phyloP scores from a whole-genome alignment of 257 asterid genomes.

The Nicotiana tabacum region DNA sequence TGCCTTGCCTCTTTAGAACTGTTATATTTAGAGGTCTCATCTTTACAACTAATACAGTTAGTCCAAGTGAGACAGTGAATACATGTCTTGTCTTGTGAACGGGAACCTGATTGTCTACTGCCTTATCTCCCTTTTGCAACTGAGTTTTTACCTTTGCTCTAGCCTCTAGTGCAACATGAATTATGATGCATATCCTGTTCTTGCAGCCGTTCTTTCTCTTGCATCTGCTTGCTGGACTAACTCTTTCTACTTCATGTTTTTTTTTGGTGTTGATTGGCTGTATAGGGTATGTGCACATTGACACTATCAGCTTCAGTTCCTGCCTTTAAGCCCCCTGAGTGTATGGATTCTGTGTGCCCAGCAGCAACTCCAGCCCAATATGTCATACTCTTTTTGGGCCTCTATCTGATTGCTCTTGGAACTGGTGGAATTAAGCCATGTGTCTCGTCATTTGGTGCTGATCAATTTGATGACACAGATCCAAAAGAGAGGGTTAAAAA shows the following conservation, averaged over 20 bases:
- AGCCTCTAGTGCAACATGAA: neutral
- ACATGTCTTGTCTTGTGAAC: neutral
- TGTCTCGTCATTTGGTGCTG: slow-evolving; percentile 94
- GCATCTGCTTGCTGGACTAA: neutral
- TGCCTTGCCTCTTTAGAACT: neutral
- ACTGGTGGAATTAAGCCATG: slow-evolving; percentile 98
- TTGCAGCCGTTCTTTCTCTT: neutral
- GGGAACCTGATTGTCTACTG: neutral
- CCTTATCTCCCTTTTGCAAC: slow-evolving; percentile 3
- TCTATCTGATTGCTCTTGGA: slow-evolving; percentile 86
- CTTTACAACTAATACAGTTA: neutral
- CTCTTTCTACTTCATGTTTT: neutral
- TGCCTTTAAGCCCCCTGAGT: slow-evolving; percentile 64
- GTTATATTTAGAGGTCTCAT: neutral
- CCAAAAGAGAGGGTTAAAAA: slow-evolving; percentile 73
- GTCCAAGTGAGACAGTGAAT: neutral
- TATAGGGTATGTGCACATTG: slow-evolving; percentile 90
- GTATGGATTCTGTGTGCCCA: slow-evolving; percentile 76
- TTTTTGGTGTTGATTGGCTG: neutral
- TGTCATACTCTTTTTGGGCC: slow-evolving; percentile 66
- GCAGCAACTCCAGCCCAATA: slow-evolving; percentile 71
- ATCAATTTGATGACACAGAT: slow-evolving; percentile 95
- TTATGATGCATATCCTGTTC: neutral
- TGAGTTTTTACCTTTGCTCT: neutral
- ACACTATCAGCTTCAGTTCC: slow-evolving; percentile 81